Evolutionary conservation across 306 rosid species (phyloP).

Genomic region (Comarum palustre): DNA sequence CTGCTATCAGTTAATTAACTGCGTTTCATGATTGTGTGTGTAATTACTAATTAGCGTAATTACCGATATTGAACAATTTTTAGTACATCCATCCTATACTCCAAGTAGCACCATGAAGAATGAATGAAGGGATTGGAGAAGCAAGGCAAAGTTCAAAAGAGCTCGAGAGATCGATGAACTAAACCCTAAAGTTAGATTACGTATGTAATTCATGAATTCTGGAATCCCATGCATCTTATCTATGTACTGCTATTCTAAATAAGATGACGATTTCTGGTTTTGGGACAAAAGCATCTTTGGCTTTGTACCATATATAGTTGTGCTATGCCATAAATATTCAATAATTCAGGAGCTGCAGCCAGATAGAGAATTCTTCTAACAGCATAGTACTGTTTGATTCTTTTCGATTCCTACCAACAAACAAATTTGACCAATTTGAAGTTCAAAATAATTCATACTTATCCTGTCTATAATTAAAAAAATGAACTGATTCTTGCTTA

Average conservation of each 20-base stretch:
- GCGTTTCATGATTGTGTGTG: background rate
- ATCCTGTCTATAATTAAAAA: background rate
- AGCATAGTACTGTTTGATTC: background rate
- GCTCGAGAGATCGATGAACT: background rate
- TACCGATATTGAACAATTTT: too few species aligned
- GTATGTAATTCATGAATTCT: background rate
- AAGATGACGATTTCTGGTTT: background rate
- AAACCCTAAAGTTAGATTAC: background rate
- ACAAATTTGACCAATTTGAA: background rate
- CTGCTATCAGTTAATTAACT: background rate
- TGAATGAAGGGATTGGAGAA: background rate
- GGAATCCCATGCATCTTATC: background rate
- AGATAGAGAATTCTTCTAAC: background rate
- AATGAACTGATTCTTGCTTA: background rate
- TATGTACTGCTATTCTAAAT: background rate
- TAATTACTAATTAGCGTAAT: too few species aligned
- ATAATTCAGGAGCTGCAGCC: background rate
- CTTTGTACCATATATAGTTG: background rate
- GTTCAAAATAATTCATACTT: background rate
- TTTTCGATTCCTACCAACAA: background rate
- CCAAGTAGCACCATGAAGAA: background rate
- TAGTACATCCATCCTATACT: background rate
- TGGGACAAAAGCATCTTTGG: background rate
- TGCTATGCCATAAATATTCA: background rate
- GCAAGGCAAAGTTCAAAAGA: background rate